These are phyloP conservation scores for Pyricularia sp. DNA, from an alignment of 2,329 filamentous ascomycete species.

Conservation along the genomic window DNA sequence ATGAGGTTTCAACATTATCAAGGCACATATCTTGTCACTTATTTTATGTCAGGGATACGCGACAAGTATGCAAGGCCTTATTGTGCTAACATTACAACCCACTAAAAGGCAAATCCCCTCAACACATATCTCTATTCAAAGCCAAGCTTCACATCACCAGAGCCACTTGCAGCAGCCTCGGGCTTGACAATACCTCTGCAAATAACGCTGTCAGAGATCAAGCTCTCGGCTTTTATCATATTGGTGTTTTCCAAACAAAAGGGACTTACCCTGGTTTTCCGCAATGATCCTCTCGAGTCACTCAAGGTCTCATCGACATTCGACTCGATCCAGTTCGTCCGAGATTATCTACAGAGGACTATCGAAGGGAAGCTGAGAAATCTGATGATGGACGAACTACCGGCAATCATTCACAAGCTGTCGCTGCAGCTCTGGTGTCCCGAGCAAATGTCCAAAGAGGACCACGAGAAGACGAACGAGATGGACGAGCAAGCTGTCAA, in stretches of 20 bases:
- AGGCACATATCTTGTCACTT: not conserved
- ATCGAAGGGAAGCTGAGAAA: conserved; percentile 90
- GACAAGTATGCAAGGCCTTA: not conserved
- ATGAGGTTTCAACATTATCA: not conserved
- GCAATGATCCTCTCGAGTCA: conserved; percentile 95
- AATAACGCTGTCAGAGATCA: conserved; percentile 92
- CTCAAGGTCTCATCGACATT: conserved; percentile 98
- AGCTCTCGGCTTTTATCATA: conserved; percentile 93
- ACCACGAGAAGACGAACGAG: conserved; percentile 43
- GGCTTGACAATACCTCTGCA: conserved; percentile 95
- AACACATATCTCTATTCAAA: conserved; percentile 93
- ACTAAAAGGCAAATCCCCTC: conserved; percentile 83
- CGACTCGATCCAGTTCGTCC: conserved; percentile 96
- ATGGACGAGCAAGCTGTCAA: conserved; percentile 57
- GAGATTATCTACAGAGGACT: conserved; percentile 91
- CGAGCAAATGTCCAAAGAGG: conserved; percentile 65
- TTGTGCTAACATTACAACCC: conserved; percentile 33
- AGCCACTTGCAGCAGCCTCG: conserved; percentile 82
- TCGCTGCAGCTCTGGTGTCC: conserved; percentile 85
- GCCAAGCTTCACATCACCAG: conserved; percentile 83
- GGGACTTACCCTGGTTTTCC: conserved; percentile 90
- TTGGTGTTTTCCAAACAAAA: conserved; percentile 97
- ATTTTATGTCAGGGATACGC: not conserved
- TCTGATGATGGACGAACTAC: conserved; percentile 95
- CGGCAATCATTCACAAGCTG: conserved; percentile 88